Evolutionary conservation across 2,329 filamentous ascomycete genomes (phyloP).

Genomic region (Rutstroemia sydowiana): DNA sequence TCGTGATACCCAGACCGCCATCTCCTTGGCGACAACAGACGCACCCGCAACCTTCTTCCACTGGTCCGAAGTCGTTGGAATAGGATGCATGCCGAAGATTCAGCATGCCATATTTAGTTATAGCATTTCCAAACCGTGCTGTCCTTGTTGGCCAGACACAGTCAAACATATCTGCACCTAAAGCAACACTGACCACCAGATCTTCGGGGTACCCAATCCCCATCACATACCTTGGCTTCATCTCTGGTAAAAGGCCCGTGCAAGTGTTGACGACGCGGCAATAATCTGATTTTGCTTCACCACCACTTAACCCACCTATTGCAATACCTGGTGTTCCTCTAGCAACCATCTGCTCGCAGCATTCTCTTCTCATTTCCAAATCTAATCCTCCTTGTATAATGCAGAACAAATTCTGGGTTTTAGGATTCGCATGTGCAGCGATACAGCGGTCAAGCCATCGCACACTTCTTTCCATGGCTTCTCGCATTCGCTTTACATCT

Average conservation of each 20-base stretch:
- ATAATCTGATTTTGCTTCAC: conserved; percentile 88
- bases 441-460: conserved; percentile 96
- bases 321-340: conserved; percentile 93
- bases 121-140: conserved; percentile 89
- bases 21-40: conserved; percentile 62
- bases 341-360: conserved; percentile 79
- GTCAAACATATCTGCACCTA: conserved; percentile 99
- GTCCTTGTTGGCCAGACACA: conserved; percentile 98
- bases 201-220: conserved; percentile 97
- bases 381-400: conserved; percentile 97
- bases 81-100: conserved; percentile 75
- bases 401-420: conserved; percentile 88
- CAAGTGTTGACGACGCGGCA: conserved; percentile 85
- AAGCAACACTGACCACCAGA: conserved; percentile 81
- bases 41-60: conserved; percentile 79
- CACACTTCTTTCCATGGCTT: conserved; percentile 90
- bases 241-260: conserved; percentile 73
- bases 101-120: conserved; percentile 73
- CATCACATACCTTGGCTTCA: conserved; percentile 99
- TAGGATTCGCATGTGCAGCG: conserved; percentile 74
- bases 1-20: conserved; percentile 72
- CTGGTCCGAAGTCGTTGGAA: conserved; percentile 71
- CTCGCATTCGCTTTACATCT: conserved; percentile 77
- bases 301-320: conserved; percentile 89
- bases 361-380: conserved; percentile 74